Base-by-base conservation (phyloP, 192 early-diverging fungal genomes). In the Helicostylum pulchrum region DNA sequence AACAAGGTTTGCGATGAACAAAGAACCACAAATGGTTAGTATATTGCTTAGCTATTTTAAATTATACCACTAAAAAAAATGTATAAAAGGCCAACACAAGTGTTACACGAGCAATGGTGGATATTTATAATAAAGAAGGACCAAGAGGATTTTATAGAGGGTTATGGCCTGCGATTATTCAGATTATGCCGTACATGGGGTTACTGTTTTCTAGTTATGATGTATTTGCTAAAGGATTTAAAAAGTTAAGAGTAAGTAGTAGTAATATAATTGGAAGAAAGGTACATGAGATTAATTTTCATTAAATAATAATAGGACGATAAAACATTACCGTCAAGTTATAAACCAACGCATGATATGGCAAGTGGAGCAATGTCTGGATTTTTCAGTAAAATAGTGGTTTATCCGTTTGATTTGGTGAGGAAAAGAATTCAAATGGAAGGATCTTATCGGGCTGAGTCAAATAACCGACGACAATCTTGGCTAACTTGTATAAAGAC, bases 121-220 rank as follows among this genome's bases (percentile, higher is more conserved):
- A 83, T 53, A 96, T 99, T 61, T 62, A 74, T 43, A 21, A 47
- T 3, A 75, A 84, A 19, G 94, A 99, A 48, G 96, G 96, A 0
- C 20, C 91, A 3, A 57, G 61, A 5, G 96, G 94, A 21, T 95
- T 96, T 52, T 99, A 97, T 72, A 78, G 87, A 45, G 96, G 96
- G 1, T 71, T 96, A 48, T 73, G 85, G 61, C 90, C 96, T 6
- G 83, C 93, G 3, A 73, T 92, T 23, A 71, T 91, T 12, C 92
- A 95, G 76, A 94, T 99, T 31, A 89, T 94, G 73, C 97, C 97
- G 14, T 95, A 96, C 58, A 96, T 96, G 92, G 94, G 94, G 14
- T 77, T 95, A 11, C 83, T 94, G 69, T 99, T 99, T 83, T 83
- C 85, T 44, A 85, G 81, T 42, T 90, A 93, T 68, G 85, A 88